A percentile compares a stretch with the other conserved stretches of the same genome.
These are phyloP conservation scores for Boletus sp. DNA, from an alignment of 1,284 basidiomycete genomes.

Conservation along the genomic window DNA sequence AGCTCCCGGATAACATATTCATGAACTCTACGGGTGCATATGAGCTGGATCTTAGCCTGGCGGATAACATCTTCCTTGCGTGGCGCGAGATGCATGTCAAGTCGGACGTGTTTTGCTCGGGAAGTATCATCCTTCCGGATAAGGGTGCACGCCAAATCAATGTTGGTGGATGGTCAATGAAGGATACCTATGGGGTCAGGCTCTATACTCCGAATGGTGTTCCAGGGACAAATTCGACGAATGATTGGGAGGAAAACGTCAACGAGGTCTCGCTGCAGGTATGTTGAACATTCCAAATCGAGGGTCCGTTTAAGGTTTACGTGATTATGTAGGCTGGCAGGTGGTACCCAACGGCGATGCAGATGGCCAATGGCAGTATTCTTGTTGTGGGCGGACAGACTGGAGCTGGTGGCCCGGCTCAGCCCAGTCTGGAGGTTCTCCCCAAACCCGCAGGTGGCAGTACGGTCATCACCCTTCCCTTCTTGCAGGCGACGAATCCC, in stretches of 20 bases:
- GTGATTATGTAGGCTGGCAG: constrained; percentile 55
- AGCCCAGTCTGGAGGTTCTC: constrained; percentile 67
- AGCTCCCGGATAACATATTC: constrained; percentile 50
- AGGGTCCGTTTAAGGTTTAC: neutral
- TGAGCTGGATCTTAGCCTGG: constrained; percentile 67
- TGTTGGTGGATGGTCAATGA: constrained; percentile 67
- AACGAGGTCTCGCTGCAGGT: constrained; percentile 51
- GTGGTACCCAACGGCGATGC: constrained; percentile 72
- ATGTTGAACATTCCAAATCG: neutral
- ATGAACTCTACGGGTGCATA: constrained; percentile 74
- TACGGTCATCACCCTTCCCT: constrained; percentile 49
- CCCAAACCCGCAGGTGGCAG: constrained; percentile 48
- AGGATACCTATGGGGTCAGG: constrained; percentile 69
- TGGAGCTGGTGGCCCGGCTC: constrained; percentile 66
- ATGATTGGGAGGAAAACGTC: constrained; percentile 57
- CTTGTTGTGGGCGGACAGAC: constrained; percentile 74
- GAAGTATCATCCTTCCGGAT: constrained; percentile 69
- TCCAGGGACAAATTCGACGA: constrained; percentile 54
- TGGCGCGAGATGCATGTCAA: constrained; percentile 78
- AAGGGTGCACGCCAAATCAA: constrained; percentile 69
- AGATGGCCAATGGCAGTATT: constrained; percentile 71
- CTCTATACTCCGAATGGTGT: constrained; percentile 56
- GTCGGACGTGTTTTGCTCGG: constrained; percentile 78
- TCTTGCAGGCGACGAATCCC: constrained; percentile 63
- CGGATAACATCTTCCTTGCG: constrained; percentile 53